Evolutionary conservation across 2,329 filamentous ascomycete genomes (phyloP), one percentile per base, ranked within the genome.

Genomic region (Scolecobasidium constrictum): DNA sequence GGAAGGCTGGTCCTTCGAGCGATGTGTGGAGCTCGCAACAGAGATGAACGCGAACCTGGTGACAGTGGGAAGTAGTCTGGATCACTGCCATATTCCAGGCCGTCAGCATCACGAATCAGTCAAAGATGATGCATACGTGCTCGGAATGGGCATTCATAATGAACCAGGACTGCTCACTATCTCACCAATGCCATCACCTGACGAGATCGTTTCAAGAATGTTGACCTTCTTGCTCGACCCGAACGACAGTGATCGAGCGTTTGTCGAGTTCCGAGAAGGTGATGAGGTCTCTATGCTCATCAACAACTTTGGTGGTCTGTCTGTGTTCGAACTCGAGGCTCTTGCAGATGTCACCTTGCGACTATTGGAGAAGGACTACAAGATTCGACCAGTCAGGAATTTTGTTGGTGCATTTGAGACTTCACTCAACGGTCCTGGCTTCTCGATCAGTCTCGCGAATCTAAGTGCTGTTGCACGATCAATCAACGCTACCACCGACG

Each of bases 71-170:
- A 83, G 85, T 3, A 90, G 83, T 42, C 66, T 95, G 34, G 82
- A 84, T 49, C 87, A 94, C 57, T 88, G 95, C n/a, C 88, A 95
- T 56, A 84, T 95, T 1, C 90, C 90, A 0, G 88, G 88, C 3
- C 74, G 87, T 49, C 56, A 61, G 11, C 69, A 69, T 35, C 68
- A 67, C 7, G 73, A 77, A 18, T 77, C 78, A 34, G 61, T 88
- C 45, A 69, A 64, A 36, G 60, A 69, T 13, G 70, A 69, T 17
- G 75, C 81, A 52, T 67, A 81, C 19, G 78, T 83, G 60, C 68
- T 83, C 49, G 80, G 80, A 2, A 84, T 84, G 80, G 80, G 80
- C n/a, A 31, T 31, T 31, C 26, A 31, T n/a, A 31, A 31, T n/a
- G 26, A 31, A n/a, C 26, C 26, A 9, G 26, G 26, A 7, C n/a